Evolutionary conservation across 2,329 filamentous ascomycete genomes (phyloP).

Genomic region (Pseudogymnoascus sp.): DNA sequence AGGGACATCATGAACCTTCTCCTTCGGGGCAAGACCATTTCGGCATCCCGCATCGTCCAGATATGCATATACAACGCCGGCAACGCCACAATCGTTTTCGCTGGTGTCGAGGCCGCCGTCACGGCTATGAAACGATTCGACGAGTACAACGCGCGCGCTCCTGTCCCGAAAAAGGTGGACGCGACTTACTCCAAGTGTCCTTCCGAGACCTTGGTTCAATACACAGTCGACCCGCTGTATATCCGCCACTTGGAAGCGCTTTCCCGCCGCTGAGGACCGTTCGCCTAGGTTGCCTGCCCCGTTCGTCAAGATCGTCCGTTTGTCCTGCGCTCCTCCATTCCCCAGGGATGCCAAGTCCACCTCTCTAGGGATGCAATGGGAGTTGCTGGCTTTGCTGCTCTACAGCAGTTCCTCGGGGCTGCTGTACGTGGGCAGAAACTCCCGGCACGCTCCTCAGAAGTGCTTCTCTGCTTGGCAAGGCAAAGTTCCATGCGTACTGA

Average conservation of each 20-base stretch:
- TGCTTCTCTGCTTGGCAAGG: neutral
- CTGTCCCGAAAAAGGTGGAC: too few species aligned
- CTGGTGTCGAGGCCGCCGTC: conserved; percentile 19
- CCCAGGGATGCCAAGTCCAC: neutral
- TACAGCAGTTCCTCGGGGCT: neutral
- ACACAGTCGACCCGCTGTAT: neutral
- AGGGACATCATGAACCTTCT: neutral
- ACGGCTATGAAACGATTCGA: neutral
- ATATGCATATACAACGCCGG: conserved; percentile 26
- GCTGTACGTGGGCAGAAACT: neutral
- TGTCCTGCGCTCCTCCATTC: neutral
- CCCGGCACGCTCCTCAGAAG: neutral
- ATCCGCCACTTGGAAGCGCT: too few species aligned
- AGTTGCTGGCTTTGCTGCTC: neutral
- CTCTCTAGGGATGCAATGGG: neutral
- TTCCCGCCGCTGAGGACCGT: too few species aligned
- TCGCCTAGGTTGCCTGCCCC: neutral
- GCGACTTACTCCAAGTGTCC: neutral
- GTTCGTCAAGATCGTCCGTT: neutral
- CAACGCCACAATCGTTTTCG: conserved; percentile 26
- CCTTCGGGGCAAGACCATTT: neutral
- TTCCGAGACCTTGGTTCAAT: neutral
- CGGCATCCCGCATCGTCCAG: conserved; percentile 19
- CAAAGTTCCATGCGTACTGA: neutral
- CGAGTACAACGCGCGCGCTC: neutral